Percentiles rank a stretch among this genome's conserved stretches.
phyloP scores from a whole-genome alignment of 257 asterid species.

The Haberlea rhodopensis region DNA sequence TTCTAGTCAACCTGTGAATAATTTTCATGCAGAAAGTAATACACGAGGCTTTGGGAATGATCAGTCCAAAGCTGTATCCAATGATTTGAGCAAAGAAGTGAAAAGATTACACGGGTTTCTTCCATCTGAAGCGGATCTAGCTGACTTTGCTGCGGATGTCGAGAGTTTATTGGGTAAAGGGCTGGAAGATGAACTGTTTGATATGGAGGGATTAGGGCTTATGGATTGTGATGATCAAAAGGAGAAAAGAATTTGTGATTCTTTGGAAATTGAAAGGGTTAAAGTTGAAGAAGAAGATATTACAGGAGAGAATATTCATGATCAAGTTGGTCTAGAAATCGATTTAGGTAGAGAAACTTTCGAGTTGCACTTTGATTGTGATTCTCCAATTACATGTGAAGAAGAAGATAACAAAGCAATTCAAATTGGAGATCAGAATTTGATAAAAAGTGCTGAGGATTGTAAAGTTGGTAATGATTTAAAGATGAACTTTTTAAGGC shows the following conservation, averaged over 20 bases:
- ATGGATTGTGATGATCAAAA: constrained; percentile 34
- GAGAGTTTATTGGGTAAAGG: constrained; percentile 75
- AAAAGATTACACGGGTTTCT: constrained; percentile 44
- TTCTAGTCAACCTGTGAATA: constrained; percentile 25
- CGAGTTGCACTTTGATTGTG: constrained; percentile 53
- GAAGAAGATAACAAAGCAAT: constrained; percentile 30
- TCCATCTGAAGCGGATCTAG: constrained; percentile 76
- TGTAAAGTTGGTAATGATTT: constrained; percentile 7
- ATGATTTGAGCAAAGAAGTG: constrained; percentile 18
- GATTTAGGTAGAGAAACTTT: constrained; percentile 41
- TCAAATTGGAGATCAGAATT: not conserved
- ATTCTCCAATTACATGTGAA: constrained; percentile 37
- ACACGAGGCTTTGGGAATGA: not conserved
- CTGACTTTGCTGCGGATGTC: constrained; percentile 76
- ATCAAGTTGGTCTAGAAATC: not conserved
- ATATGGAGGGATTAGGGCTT: constrained; percentile 66
- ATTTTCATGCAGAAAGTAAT: not conserved
- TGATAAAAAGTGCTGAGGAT: not conserved
- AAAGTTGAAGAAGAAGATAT: constrained; percentile 37
- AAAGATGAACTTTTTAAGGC: constrained; percentile 49
- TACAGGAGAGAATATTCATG: not conserved
- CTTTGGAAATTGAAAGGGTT: constrained; percentile 33
- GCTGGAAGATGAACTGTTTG: constrained; percentile 63
- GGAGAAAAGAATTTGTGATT: constrained; percentile 15
- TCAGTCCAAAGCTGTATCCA: constrained; percentile 18